phyloP scores from a whole-genome alignment of 169 alveolate species.

The Cyclospora cayetanensis region DNA sequence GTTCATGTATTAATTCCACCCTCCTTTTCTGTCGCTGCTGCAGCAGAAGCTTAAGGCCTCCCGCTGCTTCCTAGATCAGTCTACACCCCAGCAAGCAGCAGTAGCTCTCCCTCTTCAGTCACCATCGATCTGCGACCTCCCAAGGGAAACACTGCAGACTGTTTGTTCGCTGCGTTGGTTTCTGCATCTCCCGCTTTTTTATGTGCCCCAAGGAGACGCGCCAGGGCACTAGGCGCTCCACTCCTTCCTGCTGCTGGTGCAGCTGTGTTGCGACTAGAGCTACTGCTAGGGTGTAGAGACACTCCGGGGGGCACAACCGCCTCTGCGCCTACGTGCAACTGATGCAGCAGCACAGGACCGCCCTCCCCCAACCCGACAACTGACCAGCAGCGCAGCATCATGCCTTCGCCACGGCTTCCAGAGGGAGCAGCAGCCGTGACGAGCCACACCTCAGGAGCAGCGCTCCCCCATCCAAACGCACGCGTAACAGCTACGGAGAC shows the following conservation, averaged over 20 bases:
- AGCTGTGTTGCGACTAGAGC: slow-evolving; percentile 32
- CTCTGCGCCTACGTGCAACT: neutral
- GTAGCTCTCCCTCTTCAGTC: slow-evolving; percentile 1
- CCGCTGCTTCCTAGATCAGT: neutral
- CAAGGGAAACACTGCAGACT: neutral
- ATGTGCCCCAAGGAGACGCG: slow-evolving; percentile 23
- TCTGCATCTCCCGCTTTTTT: neutral
- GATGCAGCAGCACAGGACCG: slow-evolving; percentile 63
- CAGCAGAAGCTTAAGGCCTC: neutral
- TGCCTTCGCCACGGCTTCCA: neutral
- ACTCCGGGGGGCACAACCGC: slow-evolving; percentile 9
- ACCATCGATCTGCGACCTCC: slow-evolving; percentile 61
- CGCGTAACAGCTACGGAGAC: neutral
- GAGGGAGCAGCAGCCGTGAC: slow-evolving; percentile 28
- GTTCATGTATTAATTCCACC: neutral
- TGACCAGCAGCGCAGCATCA: slow-evolving; percentile 47
- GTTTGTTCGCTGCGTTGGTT: neutral
- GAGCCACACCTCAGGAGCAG: slow-evolving; percentile 49
- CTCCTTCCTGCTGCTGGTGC: slow-evolving; percentile 11
- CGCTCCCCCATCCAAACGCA: neutral
- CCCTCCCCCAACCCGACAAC: slow-evolving; percentile 24
- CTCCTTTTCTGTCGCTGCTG: neutral
- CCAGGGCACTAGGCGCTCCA: slow-evolving; percentile 1
- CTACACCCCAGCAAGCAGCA: slow-evolving; percentile 22
- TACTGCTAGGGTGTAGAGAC: neutral